phyloP scores from a whole-genome alignment of 805 yeast genomes.

The Teunomyces atbi region DNA sequence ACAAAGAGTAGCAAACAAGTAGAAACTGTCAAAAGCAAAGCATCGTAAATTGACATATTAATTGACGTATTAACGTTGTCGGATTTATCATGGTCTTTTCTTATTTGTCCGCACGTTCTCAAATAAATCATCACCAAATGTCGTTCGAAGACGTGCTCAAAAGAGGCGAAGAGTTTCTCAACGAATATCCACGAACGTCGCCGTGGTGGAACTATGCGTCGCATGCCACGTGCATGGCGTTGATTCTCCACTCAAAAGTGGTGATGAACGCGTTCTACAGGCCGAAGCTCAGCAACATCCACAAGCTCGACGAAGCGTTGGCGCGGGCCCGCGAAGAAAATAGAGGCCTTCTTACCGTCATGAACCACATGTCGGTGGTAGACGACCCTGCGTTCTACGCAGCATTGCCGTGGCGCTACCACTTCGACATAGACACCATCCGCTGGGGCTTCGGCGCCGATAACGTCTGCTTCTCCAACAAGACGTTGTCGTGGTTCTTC shows the following conservation, averaged over 20 bases:
- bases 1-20: not conserved
- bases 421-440: conserved; percentile 58
- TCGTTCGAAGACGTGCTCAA: conserved; percentile 65
- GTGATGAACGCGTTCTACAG: conserved; percentile 61
- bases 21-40: not conserved
- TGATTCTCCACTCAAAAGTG: conserved; percentile 63
- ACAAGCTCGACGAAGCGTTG: conserved; percentile 63
- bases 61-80: too few species aligned
- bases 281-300: conserved; percentile 60
- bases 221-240: conserved; percentile 62
- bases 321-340: conserved; percentile 63
- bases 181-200: conserved; percentile 58
- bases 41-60: too few species aligned
- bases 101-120: not conserved
- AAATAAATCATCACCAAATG: conserved; percentile 37
- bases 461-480: conserved; percentile 76
- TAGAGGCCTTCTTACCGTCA: conserved; percentile 75
- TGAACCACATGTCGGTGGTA: conserved; percentile 90
- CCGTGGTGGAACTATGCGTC: conserved; percentile 67
- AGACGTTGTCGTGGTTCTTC: conserved; percentile 58
- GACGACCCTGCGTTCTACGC: conserved; percentile 95
- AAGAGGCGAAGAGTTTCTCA: conserved; percentile 71
- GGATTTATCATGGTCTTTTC: too few species aligned
- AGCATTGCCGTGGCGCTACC: conserved; percentile 70
- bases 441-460: conserved; percentile 96